Base-by-base conservation (phyloP, 495 filamentous ascomycete genomes). In the Collariella sp. region DNA sequence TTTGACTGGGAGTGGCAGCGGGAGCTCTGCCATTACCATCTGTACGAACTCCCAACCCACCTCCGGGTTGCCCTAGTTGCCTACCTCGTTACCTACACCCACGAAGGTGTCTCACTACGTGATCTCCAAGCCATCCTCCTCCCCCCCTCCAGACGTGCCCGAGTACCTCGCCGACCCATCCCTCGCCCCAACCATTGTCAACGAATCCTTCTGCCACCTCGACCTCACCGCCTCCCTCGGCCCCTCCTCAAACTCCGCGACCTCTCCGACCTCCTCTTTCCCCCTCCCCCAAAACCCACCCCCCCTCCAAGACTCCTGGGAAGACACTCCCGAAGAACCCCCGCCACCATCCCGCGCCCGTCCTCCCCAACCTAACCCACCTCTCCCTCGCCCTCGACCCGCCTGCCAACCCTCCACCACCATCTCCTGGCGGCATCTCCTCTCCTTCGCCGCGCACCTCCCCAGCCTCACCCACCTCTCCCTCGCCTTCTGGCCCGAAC, bases 401-500 rank as follows among this genome's bases (percentile, higher is more conserved):
- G 0, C 13, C 51, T n/a, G n/a, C n/a, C n/a, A n/a, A 20, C 20
- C 44, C 7, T 10, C 3, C 23, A 20, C 52, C 13, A 15, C 58
- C 9, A 76, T 78, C 9, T 86, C 80, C 24, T 93, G 88, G 88
- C 75, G 77, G 13, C 74, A 80, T 7, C 77, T 93, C 20, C 71
- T 91, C 12, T 55, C 71, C 5, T 67, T 91, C n/a, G 71, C 83
- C 0, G 67, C 76, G 0, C 79, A 81, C 45, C 65, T 88, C 0
- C 73, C 81, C 0, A 81, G 72, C 0, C 71, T 93, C 35, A 91
- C 88, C 0, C 85, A 93, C 56, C 77, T 95, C 3, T 88, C 83
- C 24, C 71, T 95, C 5, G 84, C 87, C 1, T 79, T 85, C 64
- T 96, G 90, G 90, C 88, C 90, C 2, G 71, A 77, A 18, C 89